Evolutionary conservation across 78 protist genomes (phyloP).

Genomic region (Chrysochromulina parva): DNA sequence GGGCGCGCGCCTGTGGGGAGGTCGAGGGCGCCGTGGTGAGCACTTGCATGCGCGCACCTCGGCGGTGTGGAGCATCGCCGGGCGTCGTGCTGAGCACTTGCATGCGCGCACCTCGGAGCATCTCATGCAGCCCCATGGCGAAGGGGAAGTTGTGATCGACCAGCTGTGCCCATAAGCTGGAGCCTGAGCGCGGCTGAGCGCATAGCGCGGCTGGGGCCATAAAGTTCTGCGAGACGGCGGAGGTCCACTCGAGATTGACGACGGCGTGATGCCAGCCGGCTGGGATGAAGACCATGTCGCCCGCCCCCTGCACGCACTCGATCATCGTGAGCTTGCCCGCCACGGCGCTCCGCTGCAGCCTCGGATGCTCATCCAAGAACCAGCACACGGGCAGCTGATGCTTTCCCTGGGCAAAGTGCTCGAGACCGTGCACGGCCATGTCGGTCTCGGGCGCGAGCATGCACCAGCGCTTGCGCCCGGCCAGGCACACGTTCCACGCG

Average conservation of each 20-base stretch:
- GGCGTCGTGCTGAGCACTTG: too few species aligned
- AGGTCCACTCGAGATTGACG: slow-evolving; percentile 69
- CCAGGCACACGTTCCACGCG: slow-evolving; percentile 73
- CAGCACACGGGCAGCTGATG: slow-evolving; percentile 53
- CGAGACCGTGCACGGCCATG: slow-evolving; percentile 58
- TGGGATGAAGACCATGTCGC: slow-evolving; percentile 66
- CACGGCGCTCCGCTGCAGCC: neutral
- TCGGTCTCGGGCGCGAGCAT: slow-evolving; percentile 65
- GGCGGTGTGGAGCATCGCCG: too few species aligned
- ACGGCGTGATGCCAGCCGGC: slow-evolving; percentile 74
- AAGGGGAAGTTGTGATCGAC: too few species aligned
- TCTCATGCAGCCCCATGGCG: too few species aligned
- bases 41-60: too few species aligned
- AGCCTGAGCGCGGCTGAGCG: too few species aligned
- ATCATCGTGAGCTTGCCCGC: neutral
- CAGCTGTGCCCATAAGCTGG: too few species aligned
- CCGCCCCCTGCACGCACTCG: slow-evolving; percentile 43
- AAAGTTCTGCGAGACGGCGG: slow-evolving; percentile 77
- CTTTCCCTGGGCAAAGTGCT: slow-evolving; percentile 57
- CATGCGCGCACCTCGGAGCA: too few species aligned
- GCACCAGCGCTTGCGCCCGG: slow-evolving; percentile 65
- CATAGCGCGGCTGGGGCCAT: neutral
- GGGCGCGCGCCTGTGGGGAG: too few species aligned
- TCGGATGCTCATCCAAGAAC: slow-evolving; percentile 61
- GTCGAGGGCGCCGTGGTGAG: too few species aligned